Evolutionary conservation across 1,139 yeast genomes (phyloP).

Genomic region (Schizosaccharomyces versatilis): DNA sequence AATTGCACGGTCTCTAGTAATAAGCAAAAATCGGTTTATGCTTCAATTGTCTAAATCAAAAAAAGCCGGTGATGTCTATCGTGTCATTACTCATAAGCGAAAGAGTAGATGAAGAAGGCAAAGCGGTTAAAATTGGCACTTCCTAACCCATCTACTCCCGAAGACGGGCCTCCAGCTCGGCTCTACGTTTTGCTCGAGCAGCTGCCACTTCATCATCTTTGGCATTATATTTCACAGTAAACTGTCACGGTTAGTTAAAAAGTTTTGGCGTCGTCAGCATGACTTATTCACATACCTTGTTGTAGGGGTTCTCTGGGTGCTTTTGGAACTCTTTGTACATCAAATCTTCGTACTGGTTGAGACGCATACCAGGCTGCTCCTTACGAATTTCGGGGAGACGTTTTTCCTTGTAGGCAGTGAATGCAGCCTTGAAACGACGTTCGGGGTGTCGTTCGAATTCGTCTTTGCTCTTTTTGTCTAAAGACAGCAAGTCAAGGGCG

Average conservation of each 20-base stretch:
- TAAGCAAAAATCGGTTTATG: too few species aligned
- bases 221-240: background rate
- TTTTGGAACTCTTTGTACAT: slow-evolving; percentile 64
- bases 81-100: too few species aligned
- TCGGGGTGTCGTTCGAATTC: slow-evolving; percentile 75
- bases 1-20: too few species aligned
- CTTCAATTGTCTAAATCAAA: too few species aligned
- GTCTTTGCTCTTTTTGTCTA: slow-evolving; percentile 22
- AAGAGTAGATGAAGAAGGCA: too few species aligned
- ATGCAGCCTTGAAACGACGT: slow-evolving; percentile 69
- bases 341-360: slow-evolving; percentile 55
- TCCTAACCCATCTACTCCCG: background rate
- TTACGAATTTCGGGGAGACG: slow-evolving; percentile 52
- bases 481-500: slow-evolving; percentile 53
- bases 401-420: slow-evolving; percentile 45
- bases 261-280: background rate
- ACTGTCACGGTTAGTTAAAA: background rate
- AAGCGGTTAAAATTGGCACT: too few species aligned
- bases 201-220: background rate
- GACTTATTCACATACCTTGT: slow-evolving; percentile 29
- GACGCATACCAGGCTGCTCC: slow-evolving; percentile 62
- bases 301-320: slow-evolving; percentile 65
- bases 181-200: background rate
- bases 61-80: too few species aligned
- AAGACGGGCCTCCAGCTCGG: background rate